phyloP scores from a whole-genome alignment of 768 basidiomycete species.

The Podaxis sp. region DNA sequence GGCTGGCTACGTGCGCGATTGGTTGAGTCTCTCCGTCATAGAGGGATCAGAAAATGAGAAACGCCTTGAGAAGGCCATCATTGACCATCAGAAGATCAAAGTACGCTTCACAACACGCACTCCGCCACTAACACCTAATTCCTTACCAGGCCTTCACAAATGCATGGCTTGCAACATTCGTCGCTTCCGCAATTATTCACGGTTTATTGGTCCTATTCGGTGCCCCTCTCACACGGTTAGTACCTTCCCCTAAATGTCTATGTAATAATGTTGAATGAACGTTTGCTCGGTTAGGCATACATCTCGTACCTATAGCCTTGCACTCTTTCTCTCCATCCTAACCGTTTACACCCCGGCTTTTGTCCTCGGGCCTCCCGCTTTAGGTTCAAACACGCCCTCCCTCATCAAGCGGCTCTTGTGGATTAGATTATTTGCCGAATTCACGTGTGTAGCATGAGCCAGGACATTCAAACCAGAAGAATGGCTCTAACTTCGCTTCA shows the following conservation, averaged over 20 bases:
- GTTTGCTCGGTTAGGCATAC: slow-evolving; percentile 20
- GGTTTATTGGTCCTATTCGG: slow-evolving; percentile 66
- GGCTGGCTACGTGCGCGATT: slow-evolving; percentile 63
- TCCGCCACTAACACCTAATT: not conserved
- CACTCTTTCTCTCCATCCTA: slow-evolving; percentile 67
- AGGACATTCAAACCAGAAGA: slow-evolving; percentile 5
- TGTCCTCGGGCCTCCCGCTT: slow-evolving; percentile 61
- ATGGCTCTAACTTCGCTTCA: slow-evolving; percentile 22
- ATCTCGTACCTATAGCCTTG: slow-evolving; percentile 64
- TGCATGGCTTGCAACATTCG: slow-evolving; percentile 54
- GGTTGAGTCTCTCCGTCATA: slow-evolving; percentile 47
- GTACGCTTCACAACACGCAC: slow-evolving; percentile 29
- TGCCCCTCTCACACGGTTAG: slow-evolving; percentile 64
- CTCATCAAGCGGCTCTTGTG: slow-evolving; percentile 63
- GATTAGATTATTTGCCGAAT: slow-evolving; percentile 78
- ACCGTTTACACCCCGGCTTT: slow-evolving; percentile 68
- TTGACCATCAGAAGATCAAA: slow-evolving; percentile 35
- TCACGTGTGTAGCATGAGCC: slow-evolving; percentile 57
- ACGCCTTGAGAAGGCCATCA: slow-evolving; percentile 39
- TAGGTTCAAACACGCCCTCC: slow-evolving; percentile 40
- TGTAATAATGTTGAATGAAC: not conserved
- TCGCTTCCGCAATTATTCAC: slow-evolving; percentile 47
- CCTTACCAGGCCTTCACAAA: slow-evolving; percentile 45
- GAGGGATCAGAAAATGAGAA: slow-evolving; percentile 43
- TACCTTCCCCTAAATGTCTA: slow-evolving; percentile 12